A percentile compares a stretch with the other conserved stretches of the same genome.
Conservation (phyloP, 1,284 basidiomycete genomes). For the Rhodofomes roseus region DNA sequence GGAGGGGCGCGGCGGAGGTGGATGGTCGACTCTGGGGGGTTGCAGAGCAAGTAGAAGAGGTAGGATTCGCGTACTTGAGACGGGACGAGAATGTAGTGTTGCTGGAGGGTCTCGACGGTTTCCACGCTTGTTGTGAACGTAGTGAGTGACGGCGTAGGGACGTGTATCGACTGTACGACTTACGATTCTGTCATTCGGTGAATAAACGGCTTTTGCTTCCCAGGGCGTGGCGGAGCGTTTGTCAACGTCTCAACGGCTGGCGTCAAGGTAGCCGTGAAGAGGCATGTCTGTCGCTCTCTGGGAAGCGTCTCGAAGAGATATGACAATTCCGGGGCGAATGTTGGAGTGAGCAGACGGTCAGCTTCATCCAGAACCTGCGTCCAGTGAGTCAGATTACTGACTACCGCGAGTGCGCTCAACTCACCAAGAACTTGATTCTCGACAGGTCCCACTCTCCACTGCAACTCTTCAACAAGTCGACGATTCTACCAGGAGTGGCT, state of each 20-base stretch:
- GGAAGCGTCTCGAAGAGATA: slow-evolving; percentile 82
- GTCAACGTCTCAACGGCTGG: slow-evolving; percentile 83
- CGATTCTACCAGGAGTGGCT: slow-evolving; percentile 94
- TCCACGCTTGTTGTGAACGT: slow-evolving; percentile 58
- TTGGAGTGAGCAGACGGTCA: slow-evolving; percentile 87
- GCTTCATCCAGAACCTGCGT: slow-evolving; percentile 91
- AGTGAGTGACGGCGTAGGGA: slow-evolving; percentile 1
- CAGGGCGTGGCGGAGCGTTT: slow-evolving; percentile 68
- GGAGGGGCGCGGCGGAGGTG: slow-evolving; percentile 63
- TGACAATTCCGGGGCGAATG: slow-evolving; percentile 85
- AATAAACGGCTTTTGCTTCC: slow-evolving; percentile 86
- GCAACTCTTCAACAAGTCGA: slow-evolving; percentile 85
- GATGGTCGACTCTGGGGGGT: slow-evolving; percentile 79
- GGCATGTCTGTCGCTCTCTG: slow-evolving; percentile 85
- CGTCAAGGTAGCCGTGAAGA: slow-evolving; percentile 96
- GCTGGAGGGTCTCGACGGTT: slow-evolving; percentile 83
- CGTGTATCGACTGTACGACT: slow-evolving; percentile 19
- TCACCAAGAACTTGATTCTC: slow-evolving; percentile 82
- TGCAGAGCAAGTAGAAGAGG: slow-evolving; percentile 85
- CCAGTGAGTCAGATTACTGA: not conserved
- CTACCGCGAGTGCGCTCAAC: slow-evolving; percentile 18
- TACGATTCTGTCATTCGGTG: slow-evolving; percentile 80
- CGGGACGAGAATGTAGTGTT: slow-evolving; percentile 91
- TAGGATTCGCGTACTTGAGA: slow-evolving; percentile 94
- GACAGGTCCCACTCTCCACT: slow-evolving; percentile 82